Conservation (phyloP, 192 early-diverging fungal species). For the Podochytrium sp. region DNA sequence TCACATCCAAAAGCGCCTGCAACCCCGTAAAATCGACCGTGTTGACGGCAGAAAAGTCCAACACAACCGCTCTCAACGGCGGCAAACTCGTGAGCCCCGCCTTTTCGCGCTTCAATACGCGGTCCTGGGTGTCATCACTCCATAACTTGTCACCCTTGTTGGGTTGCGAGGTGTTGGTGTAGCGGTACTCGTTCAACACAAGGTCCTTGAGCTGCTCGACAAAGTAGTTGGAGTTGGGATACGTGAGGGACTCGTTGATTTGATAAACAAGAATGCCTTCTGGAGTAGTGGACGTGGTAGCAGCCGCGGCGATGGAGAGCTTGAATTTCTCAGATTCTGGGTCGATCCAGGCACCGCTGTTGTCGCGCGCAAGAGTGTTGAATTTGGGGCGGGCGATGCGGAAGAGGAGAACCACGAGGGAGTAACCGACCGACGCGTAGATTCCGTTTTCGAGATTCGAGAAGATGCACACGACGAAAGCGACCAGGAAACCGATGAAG, state of each 20-base stretch:
- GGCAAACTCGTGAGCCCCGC: constrained; percentile 1
- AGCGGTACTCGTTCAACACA: constrained; percentile 28
- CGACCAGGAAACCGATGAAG: constrained; percentile 53
- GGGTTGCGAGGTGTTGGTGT: constrained; percentile 16
- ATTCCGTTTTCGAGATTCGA: constrained; percentile 79
- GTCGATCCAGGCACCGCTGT: constrained; percentile 41
- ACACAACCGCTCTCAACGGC: constrained; percentile 68
- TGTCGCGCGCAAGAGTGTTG: constrained; percentile 39
- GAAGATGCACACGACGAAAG: constrained; percentile 66
- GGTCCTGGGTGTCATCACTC: constrained; percentile 47
- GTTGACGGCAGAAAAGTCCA: constrained; percentile 82
- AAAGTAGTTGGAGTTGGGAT: constrained; percentile 70
- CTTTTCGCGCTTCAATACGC: neutral
- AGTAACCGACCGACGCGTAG: constrained; percentile 73
- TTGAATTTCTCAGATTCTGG: constrained; percentile 7
- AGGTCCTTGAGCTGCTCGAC: constrained; percentile 30
- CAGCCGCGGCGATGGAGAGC: neutral
- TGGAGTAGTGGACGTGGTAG: constrained; percentile 29
- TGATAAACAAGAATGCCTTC: constrained; percentile 74
- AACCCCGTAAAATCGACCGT: constrained; percentile 80
- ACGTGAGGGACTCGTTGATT: constrained; percentile 66
- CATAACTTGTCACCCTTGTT: constrained; percentile 34
- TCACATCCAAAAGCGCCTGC: constrained; percentile 72
- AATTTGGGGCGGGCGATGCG: constrained; percentile 74
- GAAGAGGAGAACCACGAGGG: constrained; percentile 77